Evolutionary conservation across 768 basidiomycete species (phyloP).

Genomic region (Leucocoprinus sp.): DNA sequence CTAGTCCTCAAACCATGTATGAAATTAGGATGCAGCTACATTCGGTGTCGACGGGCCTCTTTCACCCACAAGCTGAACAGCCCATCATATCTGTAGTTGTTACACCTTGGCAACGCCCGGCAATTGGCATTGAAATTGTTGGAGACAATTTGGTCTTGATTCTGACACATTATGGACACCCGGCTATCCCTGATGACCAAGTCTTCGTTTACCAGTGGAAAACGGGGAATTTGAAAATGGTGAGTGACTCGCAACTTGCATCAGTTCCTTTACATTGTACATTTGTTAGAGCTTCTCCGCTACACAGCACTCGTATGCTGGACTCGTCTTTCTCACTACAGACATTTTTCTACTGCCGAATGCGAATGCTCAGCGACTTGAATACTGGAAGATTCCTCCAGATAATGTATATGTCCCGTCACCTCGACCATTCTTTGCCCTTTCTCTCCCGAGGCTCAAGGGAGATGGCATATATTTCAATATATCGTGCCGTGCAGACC

Average conservation of each 20-base stretch:
- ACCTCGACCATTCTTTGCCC: constrained; percentile 16
- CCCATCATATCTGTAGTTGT: constrained; percentile 23
- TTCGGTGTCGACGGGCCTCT: constrained; percentile 28
- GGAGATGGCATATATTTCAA: constrained; percentile 15
- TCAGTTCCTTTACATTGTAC: neutral
- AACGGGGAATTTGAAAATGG: constrained; percentile 27
- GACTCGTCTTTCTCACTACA: constrained; percentile 27
- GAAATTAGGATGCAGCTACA: constrained; percentile 10
- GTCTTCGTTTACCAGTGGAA: constrained; percentile 39
- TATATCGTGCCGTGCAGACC: constrained; percentile 33
- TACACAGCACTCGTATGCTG: constrained; percentile 20
- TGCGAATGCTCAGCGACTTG: constrained; percentile 19
- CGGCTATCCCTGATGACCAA: constrained; percentile 16
- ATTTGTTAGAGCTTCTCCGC: constrained; percentile 15
- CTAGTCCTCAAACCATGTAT: neutral
- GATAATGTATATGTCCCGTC: constrained; percentile 6
- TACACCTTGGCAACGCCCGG: constrained; percentile 19
- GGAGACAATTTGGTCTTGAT: constrained; percentile 35
- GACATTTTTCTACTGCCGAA: constrained; percentile 28
- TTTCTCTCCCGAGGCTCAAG: constrained; percentile 25
- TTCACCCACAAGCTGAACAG: constrained; percentile 27
- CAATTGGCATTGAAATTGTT: constrained; percentile 37
- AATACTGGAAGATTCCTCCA: constrained; percentile 28
- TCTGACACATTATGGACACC: constrained; percentile 19
- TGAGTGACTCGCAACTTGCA: constrained; percentile 14